These are phyloP conservation scores for Amniculicola lignicola DNA, from an alignment of 495 filamentous ascomycete genomes.

Conservation along the genomic window DNA sequence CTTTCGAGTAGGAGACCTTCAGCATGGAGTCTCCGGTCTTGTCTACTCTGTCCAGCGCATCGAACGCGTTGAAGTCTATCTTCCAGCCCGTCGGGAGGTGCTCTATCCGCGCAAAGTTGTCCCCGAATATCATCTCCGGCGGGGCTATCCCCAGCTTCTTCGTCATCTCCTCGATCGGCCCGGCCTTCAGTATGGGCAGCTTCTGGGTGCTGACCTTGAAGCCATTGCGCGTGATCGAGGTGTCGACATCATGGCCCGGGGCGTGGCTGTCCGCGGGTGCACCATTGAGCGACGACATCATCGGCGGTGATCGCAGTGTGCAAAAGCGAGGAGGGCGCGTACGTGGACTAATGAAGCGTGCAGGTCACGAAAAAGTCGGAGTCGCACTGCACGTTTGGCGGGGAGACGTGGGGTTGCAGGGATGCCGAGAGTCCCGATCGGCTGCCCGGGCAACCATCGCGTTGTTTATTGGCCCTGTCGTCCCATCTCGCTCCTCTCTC, in stretches of 20 bases:
- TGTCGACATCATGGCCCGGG: slow-evolving; percentile 23
- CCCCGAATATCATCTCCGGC: slow-evolving; percentile 98
- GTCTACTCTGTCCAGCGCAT: slow-evolving; percentile 84
- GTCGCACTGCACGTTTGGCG: neutral
- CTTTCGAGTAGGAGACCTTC: slow-evolving; percentile 84
- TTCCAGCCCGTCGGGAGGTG: slow-evolving; percentile 68
- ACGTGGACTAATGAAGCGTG: slow-evolving; percentile 22
- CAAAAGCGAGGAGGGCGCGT: neutral
- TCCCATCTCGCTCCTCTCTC: neutral
- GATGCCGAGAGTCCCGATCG: neutral
- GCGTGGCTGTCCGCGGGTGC: slow-evolving; percentile 20
- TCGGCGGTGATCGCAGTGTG: neutral
- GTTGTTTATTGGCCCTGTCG: neutral
- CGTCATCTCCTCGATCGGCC: slow-evolving; percentile 83
- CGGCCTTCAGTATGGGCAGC: slow-evolving; percentile 86
- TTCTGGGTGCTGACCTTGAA: slow-evolving; percentile 77
- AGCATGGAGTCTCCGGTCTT: slow-evolving; percentile 90
- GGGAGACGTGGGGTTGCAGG: slow-evolving; percentile 12
- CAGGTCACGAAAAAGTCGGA: neutral
- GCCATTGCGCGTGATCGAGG: slow-evolving; percentile 26
- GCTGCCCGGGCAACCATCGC: slow-evolving; percentile 15
- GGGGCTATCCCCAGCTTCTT: slow-evolving; percentile 74
- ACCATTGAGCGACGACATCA: slow-evolving; percentile 27
- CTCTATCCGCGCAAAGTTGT: slow-evolving; percentile 75
- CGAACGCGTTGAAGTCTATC: slow-evolving; percentile 76